A percentile compares a stretch with the other conserved stretches of the same genome.
phyloP scores from a whole-genome alignment of 768 basidiomycete species.

The Russula compacta region DNA sequence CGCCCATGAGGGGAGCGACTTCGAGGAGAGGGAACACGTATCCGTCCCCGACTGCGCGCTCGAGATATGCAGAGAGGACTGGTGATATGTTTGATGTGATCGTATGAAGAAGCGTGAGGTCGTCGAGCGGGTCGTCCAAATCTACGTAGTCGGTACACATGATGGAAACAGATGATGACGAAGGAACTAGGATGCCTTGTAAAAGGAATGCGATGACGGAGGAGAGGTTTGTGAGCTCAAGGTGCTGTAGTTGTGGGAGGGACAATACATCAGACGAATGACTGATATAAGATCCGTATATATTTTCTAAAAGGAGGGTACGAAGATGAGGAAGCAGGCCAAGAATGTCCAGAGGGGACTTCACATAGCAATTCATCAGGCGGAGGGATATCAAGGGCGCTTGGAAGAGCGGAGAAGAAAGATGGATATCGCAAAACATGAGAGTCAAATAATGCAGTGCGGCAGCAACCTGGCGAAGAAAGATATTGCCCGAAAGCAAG shows the following conservation, averaged over 20 bases:
- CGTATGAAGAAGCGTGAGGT: background rate
- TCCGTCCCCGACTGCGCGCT: background rate
- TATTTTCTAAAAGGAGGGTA: background rate
- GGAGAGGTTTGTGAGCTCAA: background rate
- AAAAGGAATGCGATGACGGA: background rate
- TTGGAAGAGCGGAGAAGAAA: background rate
- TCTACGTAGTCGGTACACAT: background rate
- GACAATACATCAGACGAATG: background rate
- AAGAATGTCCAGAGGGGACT: background rate
- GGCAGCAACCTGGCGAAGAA: background rate
- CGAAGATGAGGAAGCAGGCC: background rate
- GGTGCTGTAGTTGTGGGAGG: background rate
- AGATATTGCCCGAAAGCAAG: background rate
- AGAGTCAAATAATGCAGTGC: background rate
- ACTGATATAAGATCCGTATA: background rate
- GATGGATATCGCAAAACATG: background rate
- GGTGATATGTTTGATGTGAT: background rate
- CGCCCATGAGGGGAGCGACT: background rate
- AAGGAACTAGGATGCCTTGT: background rate
- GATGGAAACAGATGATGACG: slow-evolving; percentile 2
- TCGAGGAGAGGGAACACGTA: background rate
- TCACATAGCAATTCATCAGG: background rate
- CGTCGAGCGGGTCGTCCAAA: background rate
- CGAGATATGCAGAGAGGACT: background rate
- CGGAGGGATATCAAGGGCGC: background rate